Base-by-base conservation (phyloP, 2,329 filamentous ascomycete species). In the Colletotrichum karsti region DNA sequence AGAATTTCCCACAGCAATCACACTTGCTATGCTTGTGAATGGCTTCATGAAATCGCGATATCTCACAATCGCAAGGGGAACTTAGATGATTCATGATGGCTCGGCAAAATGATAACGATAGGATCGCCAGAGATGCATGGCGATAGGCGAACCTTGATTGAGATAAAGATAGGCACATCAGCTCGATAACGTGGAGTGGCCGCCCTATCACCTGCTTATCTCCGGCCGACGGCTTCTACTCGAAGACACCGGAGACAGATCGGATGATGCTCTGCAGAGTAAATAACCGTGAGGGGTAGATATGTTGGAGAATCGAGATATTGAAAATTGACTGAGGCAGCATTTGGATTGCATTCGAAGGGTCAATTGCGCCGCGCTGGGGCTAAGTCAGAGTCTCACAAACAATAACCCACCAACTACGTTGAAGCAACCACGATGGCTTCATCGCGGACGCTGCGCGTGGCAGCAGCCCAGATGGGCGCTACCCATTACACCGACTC, bases 391-490 rank as follows among this genome's bases (percentile, higher is more conserved):
- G 2, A 50, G 4, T 7, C 3, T 10, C 5, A 28, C 12, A 42
- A 18, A 30, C 26, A 5, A 54, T 12, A 33, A 10, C 15, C 42
- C 35, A 50, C 18, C 28, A 26, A 18, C 8, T 30, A 18, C 20
- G 13, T 24, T 13, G 12, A 20, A 20, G 30, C 7, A 1, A 10
- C 9, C 41, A 15, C 37, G 5, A 67, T 67, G 63, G 33, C 20
- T 24, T 63, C 63, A 37, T 18, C 46, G 18, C 28, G 42, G 4
- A 48, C 22, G 15, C 48, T 67, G 18, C 50, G 42, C 6, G 79
- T 88, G n/a, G 86, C 85, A 3, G 86, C 85, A 0, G 86, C 85
- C 69, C 86, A 88, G 74, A 78, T 88, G 73, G 86, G 86, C 65
- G 78, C 83, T 1, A 80, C 69, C 59, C 39, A 76, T 77, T 35